phyloP scores from a whole-genome alignment of 768 basidiomycete genomes.

The Russula griseocarnosa region DNA sequence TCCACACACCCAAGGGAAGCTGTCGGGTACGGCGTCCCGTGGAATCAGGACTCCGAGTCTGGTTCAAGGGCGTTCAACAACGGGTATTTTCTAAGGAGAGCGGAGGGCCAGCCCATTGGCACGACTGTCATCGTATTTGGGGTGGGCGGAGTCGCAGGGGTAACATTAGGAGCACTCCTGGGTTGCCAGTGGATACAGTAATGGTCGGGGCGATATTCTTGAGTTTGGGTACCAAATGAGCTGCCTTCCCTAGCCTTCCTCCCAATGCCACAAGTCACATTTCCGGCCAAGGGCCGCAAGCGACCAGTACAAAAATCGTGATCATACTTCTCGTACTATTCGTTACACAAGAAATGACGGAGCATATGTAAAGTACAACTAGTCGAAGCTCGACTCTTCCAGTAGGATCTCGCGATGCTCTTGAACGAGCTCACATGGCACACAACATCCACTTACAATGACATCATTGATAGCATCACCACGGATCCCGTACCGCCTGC shows the following conservation, averaged over 20 bases:
- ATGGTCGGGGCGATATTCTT: neutral
- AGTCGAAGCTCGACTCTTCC: slow-evolving; percentile 1
- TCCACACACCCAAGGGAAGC: no score
- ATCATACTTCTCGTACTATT: neutral
- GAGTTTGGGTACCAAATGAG: neutral
- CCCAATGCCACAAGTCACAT: neutral
- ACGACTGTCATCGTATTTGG: no score
- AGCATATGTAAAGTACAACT: no score
- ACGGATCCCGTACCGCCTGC: slow-evolving; percentile 6
- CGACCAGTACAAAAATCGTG: neutral
- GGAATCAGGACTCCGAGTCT: no score
- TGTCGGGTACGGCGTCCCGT: no score
- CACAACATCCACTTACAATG: neutral
- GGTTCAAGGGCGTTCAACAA: no score
- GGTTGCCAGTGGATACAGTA: no score
- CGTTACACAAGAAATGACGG: neutral
- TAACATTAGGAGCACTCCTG: no score
- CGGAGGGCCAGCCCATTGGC: no score
- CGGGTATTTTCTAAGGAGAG: no score
- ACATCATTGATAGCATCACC: neutral
- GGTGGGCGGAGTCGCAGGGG: no score
- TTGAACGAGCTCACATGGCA: slow-evolving; percentile 6
- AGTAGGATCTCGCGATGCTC: slow-evolving; percentile 12
- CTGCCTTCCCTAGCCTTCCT: neutral
- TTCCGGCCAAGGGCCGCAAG: neutral